phyloP scores from a whole-genome alignment of 148 eudicot genomes.

The Rhododendron vialii region DNA sequence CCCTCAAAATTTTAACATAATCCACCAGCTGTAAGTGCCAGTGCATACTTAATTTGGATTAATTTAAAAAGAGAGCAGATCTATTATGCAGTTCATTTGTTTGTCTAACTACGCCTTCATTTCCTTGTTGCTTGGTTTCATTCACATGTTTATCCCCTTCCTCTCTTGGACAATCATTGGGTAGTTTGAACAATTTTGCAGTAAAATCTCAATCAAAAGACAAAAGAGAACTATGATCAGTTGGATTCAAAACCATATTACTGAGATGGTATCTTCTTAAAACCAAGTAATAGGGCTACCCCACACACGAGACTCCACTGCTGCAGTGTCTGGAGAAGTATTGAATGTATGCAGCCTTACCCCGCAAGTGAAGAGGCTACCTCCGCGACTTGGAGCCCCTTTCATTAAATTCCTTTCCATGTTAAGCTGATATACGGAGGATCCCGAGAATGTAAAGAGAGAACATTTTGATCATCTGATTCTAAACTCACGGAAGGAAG shows the following conservation, averaged over 20 bases:
- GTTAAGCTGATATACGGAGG: neutral
- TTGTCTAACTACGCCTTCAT: neutral
- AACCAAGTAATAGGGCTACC: neutral
- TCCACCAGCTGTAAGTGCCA: neutral
- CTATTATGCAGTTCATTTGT: neutral
- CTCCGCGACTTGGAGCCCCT: neutral
- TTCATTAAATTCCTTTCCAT: neutral
- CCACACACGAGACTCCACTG: neutral
- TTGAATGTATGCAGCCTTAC: neutral
- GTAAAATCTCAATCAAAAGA: neutral
- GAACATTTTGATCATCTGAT: neutral
- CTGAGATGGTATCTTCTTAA: neutral
- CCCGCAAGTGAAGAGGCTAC: neutral
- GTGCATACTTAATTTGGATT: neutral
- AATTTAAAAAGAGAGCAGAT: neutral
- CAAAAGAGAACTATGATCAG: neutral
- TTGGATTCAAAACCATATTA: neutral
- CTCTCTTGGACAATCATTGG: neutral
- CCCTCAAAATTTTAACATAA: neutral
- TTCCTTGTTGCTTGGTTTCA: neutral
- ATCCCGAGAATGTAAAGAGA: neutral
- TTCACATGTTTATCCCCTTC: neutral
- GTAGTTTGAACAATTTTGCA: neutral
- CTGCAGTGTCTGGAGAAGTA: neutral
- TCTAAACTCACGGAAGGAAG: neutral